Evolutionary conservation across 805 yeast species (phyloP).

Genomic region (Priceomyces medius): DNA sequence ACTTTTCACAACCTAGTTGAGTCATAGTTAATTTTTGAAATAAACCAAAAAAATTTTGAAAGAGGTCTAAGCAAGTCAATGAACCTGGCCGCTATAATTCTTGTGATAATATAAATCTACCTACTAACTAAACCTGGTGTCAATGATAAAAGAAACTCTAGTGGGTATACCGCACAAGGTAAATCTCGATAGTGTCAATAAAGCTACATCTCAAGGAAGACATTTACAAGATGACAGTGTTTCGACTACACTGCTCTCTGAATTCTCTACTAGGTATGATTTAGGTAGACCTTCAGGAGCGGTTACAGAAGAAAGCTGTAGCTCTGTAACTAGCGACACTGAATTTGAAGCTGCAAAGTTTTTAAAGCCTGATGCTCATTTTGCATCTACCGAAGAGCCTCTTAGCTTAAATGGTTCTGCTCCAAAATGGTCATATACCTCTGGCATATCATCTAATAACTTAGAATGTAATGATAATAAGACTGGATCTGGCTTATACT

Average conservation of each 20-base stretch:
- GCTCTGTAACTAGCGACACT: neutral
- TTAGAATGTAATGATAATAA: neutral
- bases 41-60: too few relatives aligned
- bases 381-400: neutral
- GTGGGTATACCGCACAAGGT: too few relatives aligned
- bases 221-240: too few relatives aligned
- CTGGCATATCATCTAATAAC: neutral
- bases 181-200: too few relatives aligned
- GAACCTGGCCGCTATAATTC: too few relatives aligned
- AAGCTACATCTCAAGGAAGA: too few relatives aligned
- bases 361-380: slow-evolving; percentile 4
- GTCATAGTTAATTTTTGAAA: neutral
- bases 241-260: neutral
- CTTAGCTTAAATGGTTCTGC: neutral
- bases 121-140: too few relatives aligned
- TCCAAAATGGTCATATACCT: neutral
- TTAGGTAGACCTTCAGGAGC: neutral
- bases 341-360: slow-evolving; percentile 7
- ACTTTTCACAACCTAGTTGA: neutral
- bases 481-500: slow-evolving; percentile 14
- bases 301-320: neutral
- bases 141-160: too few relatives aligned
- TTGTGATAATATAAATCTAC: too few relatives aligned
- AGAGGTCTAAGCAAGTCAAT: too few relatives aligned
- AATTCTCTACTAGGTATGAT: neutral